Conservation (phyloP, 768 basidiomycete genomes). For the Lentinula sp. region DNA sequence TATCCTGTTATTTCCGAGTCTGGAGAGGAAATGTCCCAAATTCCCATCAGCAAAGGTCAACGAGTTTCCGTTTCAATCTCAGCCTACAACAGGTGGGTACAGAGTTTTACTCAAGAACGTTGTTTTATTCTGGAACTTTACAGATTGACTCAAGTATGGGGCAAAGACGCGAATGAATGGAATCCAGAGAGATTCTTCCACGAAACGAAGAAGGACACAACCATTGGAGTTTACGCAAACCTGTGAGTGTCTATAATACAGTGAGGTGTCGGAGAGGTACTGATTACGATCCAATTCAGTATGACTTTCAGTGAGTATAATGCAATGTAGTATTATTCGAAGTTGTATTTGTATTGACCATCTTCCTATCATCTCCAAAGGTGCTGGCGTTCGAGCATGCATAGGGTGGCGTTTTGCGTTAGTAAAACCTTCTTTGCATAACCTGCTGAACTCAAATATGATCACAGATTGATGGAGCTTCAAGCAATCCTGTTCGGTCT, state of each 20-base stretch:
- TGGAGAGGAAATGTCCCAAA: slow-evolving; percentile 37
- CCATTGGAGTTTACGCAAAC: slow-evolving; percentile 18
- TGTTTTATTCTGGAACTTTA: neutral
- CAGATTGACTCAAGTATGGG: slow-evolving; percentile 18
- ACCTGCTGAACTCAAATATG: neutral
- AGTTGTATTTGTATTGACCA: neutral
- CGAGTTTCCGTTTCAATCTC: slow-evolving; percentile 44
- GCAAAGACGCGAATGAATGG: slow-evolving; percentile 25
- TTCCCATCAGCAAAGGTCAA: slow-evolving; percentile 46
- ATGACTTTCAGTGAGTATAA: slow-evolving; percentile 4
- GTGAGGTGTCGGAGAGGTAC: neutral
- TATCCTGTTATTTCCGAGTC: slow-evolving; percentile 39
- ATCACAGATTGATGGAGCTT: slow-evolving; percentile 24
- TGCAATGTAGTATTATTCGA: neutral
- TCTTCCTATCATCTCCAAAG: neutral
- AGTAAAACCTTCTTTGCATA: neutral
- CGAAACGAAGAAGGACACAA: slow-evolving; percentile 8
- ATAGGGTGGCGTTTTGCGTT: slow-evolving; percentile 7
- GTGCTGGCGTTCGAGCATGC: slow-evolving; percentile 3
- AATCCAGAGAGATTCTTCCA: slow-evolving; percentile 26
- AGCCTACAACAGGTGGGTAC: slow-evolving; percentile 45
- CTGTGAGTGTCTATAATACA: slow-evolving; percentile 13
- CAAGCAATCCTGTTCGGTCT: slow-evolving; percentile 34
- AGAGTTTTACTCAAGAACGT: neutral
- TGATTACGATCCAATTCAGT: neutral